Conservation (phyloP, 768 basidiomycete genomes). For the Phlegmacium glaucopus region DNA sequence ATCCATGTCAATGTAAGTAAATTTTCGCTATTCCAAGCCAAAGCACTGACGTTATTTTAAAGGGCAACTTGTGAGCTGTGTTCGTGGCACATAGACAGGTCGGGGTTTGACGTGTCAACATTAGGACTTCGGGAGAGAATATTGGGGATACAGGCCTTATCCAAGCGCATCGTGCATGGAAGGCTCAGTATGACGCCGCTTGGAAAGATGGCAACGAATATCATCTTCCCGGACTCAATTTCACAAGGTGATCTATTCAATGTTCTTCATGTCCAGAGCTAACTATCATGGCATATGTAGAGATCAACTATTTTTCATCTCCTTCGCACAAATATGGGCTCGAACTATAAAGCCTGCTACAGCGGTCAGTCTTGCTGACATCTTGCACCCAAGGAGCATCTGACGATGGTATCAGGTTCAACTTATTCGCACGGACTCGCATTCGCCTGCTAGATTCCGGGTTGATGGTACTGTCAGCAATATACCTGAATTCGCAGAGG, state of each 20-base stretch:
- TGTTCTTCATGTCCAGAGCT: neutral
- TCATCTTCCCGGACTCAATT: constrained; percentile 77
- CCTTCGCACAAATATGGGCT: constrained; percentile 88
- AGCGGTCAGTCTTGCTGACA: constrained; percentile 45
- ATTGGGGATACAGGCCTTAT: constrained; percentile 85
- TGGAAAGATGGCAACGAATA: constrained; percentile 59
- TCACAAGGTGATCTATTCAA: constrained; percentile 50
- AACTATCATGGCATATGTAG: constrained; percentile 30
- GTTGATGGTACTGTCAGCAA: constrained; percentile 87
- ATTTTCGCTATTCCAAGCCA: neutral
- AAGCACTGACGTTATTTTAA: neutral
- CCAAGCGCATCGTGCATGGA: constrained; percentile 92
- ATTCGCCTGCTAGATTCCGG: constrained; percentile 77
- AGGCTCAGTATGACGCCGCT: constrained; percentile 64
- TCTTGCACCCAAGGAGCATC: neutral
- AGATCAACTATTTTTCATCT: constrained; percentile 93
- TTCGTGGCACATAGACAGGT: neutral
- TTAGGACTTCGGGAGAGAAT: constrained; percentile 87
- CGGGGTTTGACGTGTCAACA: neutral
- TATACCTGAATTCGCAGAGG: constrained; percentile 83
- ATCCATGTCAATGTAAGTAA: constrained; percentile 76
- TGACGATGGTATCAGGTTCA: constrained; percentile 45
- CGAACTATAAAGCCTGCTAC: constrained; percentile 75
- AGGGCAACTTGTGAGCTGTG: constrained; percentile 71
- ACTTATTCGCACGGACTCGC: constrained; percentile 83